phyloP scores from a whole-genome alignment of 31 red algal species.

The Bonnemaisonia californica region DNA sequence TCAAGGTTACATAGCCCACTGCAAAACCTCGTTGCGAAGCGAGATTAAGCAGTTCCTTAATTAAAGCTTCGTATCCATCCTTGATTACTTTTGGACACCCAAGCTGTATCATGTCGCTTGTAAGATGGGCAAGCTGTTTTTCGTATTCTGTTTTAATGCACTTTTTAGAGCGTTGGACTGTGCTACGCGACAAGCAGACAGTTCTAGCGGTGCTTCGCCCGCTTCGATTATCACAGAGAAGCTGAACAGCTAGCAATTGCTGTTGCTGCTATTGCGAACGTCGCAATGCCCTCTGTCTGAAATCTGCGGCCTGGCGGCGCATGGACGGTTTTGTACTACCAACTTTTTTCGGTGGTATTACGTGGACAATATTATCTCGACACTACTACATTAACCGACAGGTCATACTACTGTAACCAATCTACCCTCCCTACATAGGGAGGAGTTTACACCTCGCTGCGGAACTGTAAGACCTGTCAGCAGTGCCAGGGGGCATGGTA shows the following conservation, averaged over 20 bases:
- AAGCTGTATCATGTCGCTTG: constrained; percentile 10
- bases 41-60: background rate
- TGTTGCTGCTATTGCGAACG: background rate
- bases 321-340: too few relatives aligned
- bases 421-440: too few relatives aligned
- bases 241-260: background rate
- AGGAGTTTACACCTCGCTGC: too few relatives aligned
- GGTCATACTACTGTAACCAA: too few relatives aligned
- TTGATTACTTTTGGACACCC: constrained; percentile 10
- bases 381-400: too few relatives aligned
- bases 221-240: background rate
- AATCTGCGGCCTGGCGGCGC: constrained; percentile 11
- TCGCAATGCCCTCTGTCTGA: background rate
- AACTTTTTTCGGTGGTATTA: too few relatives aligned
- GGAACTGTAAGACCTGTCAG: too few relatives aligned
- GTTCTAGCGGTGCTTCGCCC: constrained; percentile 2
- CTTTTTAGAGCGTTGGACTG: constrained; percentile 27
- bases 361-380: too few relatives aligned
- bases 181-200: constrained; percentile 20
- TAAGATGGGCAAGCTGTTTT: constrained; percentile 1
- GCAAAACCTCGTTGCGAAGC: constrained; percentile 25
- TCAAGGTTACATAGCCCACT: constrained; percentile 6
- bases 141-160: constrained; percentile 24
- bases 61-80: background rate
- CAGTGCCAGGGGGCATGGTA: too few relatives aligned